Percentiles rank a stretch among this genome's conserved stretches.
These are phyloP conservation scores for Vachellia collinsii DNA, from an alignment of 306 rosid genomes.

Conservation along the genomic window DNA sequence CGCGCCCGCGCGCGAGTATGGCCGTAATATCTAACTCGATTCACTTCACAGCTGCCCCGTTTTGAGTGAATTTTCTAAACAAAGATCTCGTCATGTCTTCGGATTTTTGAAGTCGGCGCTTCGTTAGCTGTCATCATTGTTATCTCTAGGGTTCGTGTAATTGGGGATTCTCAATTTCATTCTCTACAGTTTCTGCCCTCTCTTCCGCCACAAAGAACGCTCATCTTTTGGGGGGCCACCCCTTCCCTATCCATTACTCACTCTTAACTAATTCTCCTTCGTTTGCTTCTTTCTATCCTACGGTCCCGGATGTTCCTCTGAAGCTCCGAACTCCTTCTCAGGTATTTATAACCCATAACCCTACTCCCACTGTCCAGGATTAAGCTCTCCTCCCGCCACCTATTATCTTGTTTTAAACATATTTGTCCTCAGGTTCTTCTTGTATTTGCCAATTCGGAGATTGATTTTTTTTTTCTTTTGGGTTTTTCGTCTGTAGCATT, in stretches of 20 bases:
- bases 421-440: not conserved
- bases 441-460: conserved; percentile 10
- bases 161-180: conserved; percentile 22
- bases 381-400: not conserved
- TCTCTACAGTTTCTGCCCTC: conserved; percentile 10
- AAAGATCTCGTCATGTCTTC: not conserved
- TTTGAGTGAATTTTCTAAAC: not conserved
- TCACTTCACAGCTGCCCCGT: not conserved
- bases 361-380: not conserved
- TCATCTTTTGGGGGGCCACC: conserved; percentile 5
- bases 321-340: conserved; percentile 18
- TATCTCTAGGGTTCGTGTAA: conserved; percentile 1
- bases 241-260: not conserved
- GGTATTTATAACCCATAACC: conserved; percentile 30
- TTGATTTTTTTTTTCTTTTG: not conserved
- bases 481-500: conserved; percentile 1
- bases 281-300: not conserved
- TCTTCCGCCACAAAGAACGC: not conserved
- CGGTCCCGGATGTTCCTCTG: not conserved
- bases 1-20: not conserved
- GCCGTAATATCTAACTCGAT: not conserved
- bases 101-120: conserved; percentile 18
- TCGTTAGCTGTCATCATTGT: conserved; percentile 12
- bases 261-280: not conserved
- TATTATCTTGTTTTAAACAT: conserved; percentile 20